These are phyloP conservation scores for Mitragyna speciosa DNA, from an alignment of 257 asterid species.

Conservation along the genomic window DNA sequence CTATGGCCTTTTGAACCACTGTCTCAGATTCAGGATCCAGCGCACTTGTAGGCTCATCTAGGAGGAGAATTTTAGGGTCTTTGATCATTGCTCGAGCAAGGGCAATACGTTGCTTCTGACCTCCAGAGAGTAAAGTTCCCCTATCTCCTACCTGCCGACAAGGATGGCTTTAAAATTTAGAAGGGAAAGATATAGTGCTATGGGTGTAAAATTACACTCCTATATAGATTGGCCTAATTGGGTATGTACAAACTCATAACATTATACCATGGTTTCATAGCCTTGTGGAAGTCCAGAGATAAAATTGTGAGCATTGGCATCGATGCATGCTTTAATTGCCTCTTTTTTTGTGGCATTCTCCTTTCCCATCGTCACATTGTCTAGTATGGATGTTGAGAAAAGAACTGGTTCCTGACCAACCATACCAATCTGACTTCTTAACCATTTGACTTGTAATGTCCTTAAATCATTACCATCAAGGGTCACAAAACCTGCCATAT, in stretches of 20 bases:
- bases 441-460: slow-evolving; percentile 83
- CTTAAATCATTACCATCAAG: slow-evolving; percentile 76
- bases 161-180: slow-evolving; percentile 1
- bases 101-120: slow-evolving; percentile 84
- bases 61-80: slow-evolving; percentile 65
- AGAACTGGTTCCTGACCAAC: slow-evolving; percentile 90
- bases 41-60: slow-evolving; percentile 93
- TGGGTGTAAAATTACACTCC: neutral
- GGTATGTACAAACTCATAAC: neutral
- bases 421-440: slow-evolving; percentile 83
- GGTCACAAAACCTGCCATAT: slow-evolving; percentile 48
- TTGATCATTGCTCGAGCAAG: slow-evolving; percentile 84
- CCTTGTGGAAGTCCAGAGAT: slow-evolving; percentile 65
- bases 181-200: neutral
- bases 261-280: slow-evolving; percentile 66
- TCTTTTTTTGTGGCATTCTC: slow-evolving; percentile 73
- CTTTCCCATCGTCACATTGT: slow-evolving; percentile 75
- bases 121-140: slow-evolving; percentile 80
- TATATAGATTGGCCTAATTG: neutral
- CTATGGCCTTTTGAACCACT: slow-evolving; percentile 72
- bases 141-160: slow-evolving; percentile 68
- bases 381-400: slow-evolving; percentile 67
- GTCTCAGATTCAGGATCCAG: slow-evolving; percentile 69
- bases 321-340: slow-evolving; percentile 59
- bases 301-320: slow-evolving; percentile 74